Evolutionary conservation across 2,329 filamentous ascomycete genomes (phyloP), one percentile per base, ranked within the genome.

Genomic region (Neurospora sp.): DNA sequence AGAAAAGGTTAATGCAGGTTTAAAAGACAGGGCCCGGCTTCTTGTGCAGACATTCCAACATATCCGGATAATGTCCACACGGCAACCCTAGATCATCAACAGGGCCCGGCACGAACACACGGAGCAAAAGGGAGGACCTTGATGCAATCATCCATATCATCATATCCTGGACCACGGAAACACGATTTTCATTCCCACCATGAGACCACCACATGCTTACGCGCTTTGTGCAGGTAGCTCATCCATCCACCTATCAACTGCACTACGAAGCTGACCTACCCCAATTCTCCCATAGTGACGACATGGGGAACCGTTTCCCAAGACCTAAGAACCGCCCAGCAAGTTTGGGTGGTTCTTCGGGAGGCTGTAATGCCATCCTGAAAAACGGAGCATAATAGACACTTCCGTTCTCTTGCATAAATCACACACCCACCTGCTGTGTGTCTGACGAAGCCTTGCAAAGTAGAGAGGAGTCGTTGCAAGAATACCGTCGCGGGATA

Each of bases 281-380:
- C 23, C 23, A n/a, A 40, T 68, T 23, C 40, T n/a, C 23, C 28
- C 4, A 46, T 23, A 67, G 73, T 75, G 74, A 75, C 73, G 73
- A 71, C 71, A 75, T 68, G 43, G 19, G 28, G 12, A 8, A 12
- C 17, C 40, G 52, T 62, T 33, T 36, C 52, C 28, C 12, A 62
- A 62, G 15, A 28, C 12, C 28, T 28, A 62, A 62, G 19, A 52
- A 23, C 43, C 43, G 4, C 19, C n/a, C 19, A 52, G 19, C 43
- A 52, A 52, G 43, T 23, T 52, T 23, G 19, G n/a, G 19, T 2
- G 4, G 17, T n/a, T 52, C 10, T 23, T 11, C 40, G 2, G 19
- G 43, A 62, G 52, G 52, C 0, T n/a, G 52, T 17, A 2, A 62
- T 62, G 12, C 15, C 23, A 0, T 57, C 28, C 52, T 1, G 23